phyloP scores from a whole-genome alignment of 2,329 filamentous ascomycete genomes.

The Aciculosporium take region DNA sequence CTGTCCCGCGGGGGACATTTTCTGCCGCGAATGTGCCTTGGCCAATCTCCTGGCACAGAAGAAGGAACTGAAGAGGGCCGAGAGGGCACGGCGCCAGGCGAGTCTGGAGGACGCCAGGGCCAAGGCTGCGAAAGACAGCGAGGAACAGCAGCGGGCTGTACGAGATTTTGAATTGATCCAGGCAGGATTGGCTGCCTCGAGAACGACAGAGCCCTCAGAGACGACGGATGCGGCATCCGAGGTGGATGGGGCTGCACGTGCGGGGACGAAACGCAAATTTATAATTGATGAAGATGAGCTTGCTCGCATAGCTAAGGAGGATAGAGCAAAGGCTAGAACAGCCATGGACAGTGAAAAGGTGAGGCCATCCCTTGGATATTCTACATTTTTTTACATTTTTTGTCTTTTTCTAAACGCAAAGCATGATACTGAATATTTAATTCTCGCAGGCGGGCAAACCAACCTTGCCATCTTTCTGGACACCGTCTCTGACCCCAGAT shows the following conservation, averaged over 20 bases:
- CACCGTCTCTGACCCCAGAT: constrained; percentile 64
- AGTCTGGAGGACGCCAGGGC: constrained; percentile 48
- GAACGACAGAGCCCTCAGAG: constrained; percentile 22
- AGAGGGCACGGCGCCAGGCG: constrained; percentile 48
- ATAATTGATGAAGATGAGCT: constrained; percentile 61
- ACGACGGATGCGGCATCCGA: not conserved
- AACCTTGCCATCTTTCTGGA: constrained; percentile 79
- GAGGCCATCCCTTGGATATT: not conserved
- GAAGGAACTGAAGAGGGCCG: constrained; percentile 75
- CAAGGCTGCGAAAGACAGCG: constrained; percentile 46
- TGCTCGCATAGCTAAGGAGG: constrained; percentile 51
- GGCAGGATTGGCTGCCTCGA: constrained; percentile 43
- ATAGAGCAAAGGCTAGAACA: constrained; percentile 54
- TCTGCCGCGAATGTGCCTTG: constrained; percentile 89
- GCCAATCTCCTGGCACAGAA: constrained; percentile 82
- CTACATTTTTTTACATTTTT: too few relatives aligned
- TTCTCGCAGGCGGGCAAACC: constrained; percentile 48
- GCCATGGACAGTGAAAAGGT: constrained; percentile 62
- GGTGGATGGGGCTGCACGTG: constrained; percentile 3
- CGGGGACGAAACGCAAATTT: constrained; percentile 55
- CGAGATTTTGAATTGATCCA: constrained; percentile 76
- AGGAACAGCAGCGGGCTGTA: constrained; percentile 56
- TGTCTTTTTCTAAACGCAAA: not conserved
- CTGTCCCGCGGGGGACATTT: constrained; percentile 74
- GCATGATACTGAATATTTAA: constrained; percentile 6